A percentile compares a stretch with the other conserved stretches of the same genome.
These are phyloP conservation scores for Lipomyces sp. DNA, from an alignment of 805 yeast species.

Conservation along the genomic window DNA sequence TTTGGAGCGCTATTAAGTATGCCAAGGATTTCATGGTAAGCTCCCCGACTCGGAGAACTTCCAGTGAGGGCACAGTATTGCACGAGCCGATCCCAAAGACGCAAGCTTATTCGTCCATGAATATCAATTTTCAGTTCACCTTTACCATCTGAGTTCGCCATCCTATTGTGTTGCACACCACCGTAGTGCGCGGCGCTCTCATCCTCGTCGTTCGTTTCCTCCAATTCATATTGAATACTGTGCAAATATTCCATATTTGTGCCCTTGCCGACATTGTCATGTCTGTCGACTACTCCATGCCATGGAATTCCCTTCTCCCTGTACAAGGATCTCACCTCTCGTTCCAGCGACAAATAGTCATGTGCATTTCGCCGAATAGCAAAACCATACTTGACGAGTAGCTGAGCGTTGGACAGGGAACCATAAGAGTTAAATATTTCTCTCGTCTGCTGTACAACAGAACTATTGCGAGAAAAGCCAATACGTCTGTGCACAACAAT, in stretches of 20 bases:
- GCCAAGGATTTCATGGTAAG: constrained; percentile 12
- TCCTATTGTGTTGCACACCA: not conserved
- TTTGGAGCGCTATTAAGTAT: constrained; percentile 16
- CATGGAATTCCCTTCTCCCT: constrained; percentile 19
- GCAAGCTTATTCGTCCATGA: constrained; percentile 14
- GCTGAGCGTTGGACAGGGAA: constrained; percentile 63
- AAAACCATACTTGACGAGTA: constrained; percentile 82
- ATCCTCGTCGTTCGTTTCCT: constrained; percentile 4
- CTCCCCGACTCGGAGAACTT: not conserved
- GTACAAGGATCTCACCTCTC: constrained; percentile 19
- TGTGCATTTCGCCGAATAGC: constrained; percentile 57
- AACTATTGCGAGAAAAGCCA: constrained; percentile 24
- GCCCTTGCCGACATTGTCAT: not conserved
- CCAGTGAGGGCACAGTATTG: not conserved
- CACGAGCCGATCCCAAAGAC: constrained; percentile 21
- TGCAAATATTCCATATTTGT: not conserved
- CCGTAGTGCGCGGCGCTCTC: not conserved
- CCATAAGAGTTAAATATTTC: constrained; percentile 89
- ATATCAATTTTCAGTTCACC: constrained; percentile 18
- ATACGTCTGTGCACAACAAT: constrained; percentile 57
- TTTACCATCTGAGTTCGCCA: not conserved
- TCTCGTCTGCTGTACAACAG: constrained; percentile 44
- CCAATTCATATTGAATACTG: not conserved
- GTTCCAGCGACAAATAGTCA: constrained; percentile 43
- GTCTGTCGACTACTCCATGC: constrained; percentile 10